phyloP scores from a whole-genome alignment of 1,139 yeast species.

The Yamadazyma siamensis region DNA sequence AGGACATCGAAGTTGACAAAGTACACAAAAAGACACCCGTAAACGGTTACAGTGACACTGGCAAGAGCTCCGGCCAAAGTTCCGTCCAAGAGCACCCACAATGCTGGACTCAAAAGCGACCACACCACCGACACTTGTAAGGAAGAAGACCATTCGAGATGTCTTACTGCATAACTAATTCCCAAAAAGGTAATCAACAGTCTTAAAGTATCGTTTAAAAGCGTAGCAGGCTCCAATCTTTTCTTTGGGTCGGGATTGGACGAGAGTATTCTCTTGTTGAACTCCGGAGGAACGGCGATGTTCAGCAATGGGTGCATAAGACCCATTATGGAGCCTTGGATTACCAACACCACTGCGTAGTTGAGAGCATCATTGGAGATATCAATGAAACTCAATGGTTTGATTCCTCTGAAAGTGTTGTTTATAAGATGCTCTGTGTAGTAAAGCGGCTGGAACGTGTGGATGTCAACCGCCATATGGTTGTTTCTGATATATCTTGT shows the following conservation, averaged over 20 bases:
- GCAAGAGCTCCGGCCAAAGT: conserved; percentile 63
- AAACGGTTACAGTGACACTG: conserved; percentile 39
- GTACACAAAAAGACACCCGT: conserved; percentile 37
- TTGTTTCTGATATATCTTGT: conserved; percentile 50
- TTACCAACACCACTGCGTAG: conserved; percentile 23
- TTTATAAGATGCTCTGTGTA: conserved; percentile 32
- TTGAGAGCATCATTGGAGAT: conserved; percentile 11
- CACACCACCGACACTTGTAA: conserved; percentile 74
- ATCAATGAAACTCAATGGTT: conserved; percentile 16
- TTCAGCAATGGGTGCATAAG: conserved; percentile 62
- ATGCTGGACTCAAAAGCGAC: conserved; percentile 70
- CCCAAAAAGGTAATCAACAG: conserved; percentile 78
- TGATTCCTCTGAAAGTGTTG: conserved; percentile 28
- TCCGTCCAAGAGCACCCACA: conserved; percentile 81
- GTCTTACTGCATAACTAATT: conserved; percentile 76
- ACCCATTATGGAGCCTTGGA: conserved; percentile 65
- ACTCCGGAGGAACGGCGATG: conserved; percentile 33
- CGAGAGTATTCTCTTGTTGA: conserved; percentile 26
- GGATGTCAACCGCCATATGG: conserved; percentile 35
- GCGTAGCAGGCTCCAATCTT: conserved; percentile 21
- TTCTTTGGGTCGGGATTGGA: conserved; percentile 31
- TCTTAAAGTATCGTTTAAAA: conserved; percentile 44
- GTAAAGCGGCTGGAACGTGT: conserved; percentile 31
- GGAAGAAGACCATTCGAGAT: conserved; percentile 75
- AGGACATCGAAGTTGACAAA: conserved; percentile 22